These are phyloP conservation scores for Exophiala aquamarina DNA, from an alignment of 2,329 filamentous ascomycete species.

Conservation along the genomic window DNA sequence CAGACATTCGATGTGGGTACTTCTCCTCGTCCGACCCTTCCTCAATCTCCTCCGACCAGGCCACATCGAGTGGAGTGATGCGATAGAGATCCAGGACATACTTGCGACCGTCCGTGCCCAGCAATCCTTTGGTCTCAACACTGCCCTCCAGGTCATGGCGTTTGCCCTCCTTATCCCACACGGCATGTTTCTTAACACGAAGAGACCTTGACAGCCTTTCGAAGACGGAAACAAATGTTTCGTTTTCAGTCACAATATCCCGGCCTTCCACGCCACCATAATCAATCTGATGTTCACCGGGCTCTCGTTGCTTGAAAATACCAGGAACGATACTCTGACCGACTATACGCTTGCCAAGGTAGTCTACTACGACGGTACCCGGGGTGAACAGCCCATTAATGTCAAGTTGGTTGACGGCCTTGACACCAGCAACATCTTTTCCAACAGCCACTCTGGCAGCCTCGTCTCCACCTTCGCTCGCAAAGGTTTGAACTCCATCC, in stretches of 20 bases:
- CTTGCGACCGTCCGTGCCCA: conserved; percentile 93
- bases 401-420: conserved; percentile 94
- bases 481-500: conserved; percentile 95
- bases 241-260: conserved; percentile 87
- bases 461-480: conserved; percentile 93
- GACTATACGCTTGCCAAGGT: conserved; percentile 93
- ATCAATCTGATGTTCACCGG: conserved; percentile 97
- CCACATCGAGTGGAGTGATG: conserved; percentile 85
- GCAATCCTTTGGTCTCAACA: conserved; percentile 95
- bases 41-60: conserved; percentile 77
- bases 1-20: conserved; percentile 96
- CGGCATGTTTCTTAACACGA: conserved; percentile 88
- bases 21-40: conserved; percentile 53
- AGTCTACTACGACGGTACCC: conserved; percentile 94
- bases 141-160: conserved; percentile 90
- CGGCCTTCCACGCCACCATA: conserved; percentile 98
- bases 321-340: conserved; percentile 97
- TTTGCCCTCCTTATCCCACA: conserved; percentile 96
- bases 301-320: conserved; percentile 98
- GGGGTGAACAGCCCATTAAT: conserved; percentile 93
- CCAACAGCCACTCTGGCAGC: conserved; percentile 92
- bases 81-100: conserved; percentile 97
- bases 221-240: conserved; percentile 80
- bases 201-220: conserved; percentile 87
- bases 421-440: conserved; percentile 93